These are phyloP conservation scores for Sugiyamaella mastotermitis DNA, from an alignment of 805 yeast species.

Conservation along the genomic window DNA sequence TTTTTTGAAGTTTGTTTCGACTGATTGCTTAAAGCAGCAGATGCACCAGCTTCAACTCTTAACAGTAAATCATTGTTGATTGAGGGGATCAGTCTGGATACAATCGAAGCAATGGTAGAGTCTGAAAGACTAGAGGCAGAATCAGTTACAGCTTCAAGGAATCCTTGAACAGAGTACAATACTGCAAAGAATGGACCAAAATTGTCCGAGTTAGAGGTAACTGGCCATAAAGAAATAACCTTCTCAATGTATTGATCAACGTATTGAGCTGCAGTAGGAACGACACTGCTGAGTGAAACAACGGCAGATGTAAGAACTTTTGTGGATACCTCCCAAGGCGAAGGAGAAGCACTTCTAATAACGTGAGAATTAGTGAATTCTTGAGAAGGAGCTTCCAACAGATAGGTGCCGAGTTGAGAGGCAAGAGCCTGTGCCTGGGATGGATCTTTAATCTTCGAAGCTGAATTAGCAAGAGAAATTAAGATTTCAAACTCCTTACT, in stretches of 20 bases:
- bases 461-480: conserved; percentile 48
- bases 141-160: conserved; percentile 28
- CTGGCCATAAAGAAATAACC: conserved; percentile 19
- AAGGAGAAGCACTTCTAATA: conserved; percentile 27
- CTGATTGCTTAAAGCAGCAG: conserved; percentile 3
- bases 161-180: conserved; percentile 28
- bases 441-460: conserved; percentile 31
- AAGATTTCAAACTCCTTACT: conserved; percentile 45
- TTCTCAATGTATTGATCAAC: conserved; percentile 23
- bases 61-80: conserved; percentile 14
- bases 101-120: conserved; percentile 5
- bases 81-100: conserved; percentile 11
- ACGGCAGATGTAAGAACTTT: conserved; percentile 32
- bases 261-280: conserved; percentile 20
- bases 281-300: conserved; percentile 26
- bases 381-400: conserved; percentile 42
- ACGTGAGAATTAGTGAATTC: conserved; percentile 30
- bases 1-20: not conserved
- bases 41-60: conserved; percentile 16
- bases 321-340: conserved; percentile 40
- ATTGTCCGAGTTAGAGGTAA: not conserved
- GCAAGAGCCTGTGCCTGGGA: conserved; percentile 39
- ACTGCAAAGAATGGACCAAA: not conserved
- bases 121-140: conserved; percentile 7
- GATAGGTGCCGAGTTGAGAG: conserved; percentile 41